A percentile compares a stretch with the other conserved stretches of the same genome.
Evolutionary conservation across 495 filamentous ascomycete genomes (phyloP).

Genomic region (Baudoinia panamericana): DNA sequence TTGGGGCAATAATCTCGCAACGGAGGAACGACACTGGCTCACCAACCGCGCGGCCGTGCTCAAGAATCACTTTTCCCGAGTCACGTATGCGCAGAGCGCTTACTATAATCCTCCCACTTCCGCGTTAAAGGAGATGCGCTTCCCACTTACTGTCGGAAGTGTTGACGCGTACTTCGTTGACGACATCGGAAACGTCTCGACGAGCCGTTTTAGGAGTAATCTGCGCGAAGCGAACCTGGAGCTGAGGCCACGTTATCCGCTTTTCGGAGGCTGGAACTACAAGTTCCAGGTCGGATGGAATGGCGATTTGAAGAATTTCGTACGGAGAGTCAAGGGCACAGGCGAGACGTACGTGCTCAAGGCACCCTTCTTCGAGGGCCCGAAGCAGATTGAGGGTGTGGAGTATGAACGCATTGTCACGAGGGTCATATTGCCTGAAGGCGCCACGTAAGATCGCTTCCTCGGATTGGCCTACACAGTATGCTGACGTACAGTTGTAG

Average conservation of each 20-base stretch:
- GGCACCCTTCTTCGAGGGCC: slow-evolving; percentile 91
- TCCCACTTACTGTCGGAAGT: slow-evolving; percentile 65
- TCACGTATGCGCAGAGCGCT: slow-evolving; percentile 61
- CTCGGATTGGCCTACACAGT: too few species aligned
- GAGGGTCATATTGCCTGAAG: slow-evolving; percentile 78
- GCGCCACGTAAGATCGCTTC: slow-evolving; percentile 72
- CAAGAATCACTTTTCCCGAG: slow-evolving; percentile 70
- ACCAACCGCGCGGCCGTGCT: slow-evolving; percentile 76
- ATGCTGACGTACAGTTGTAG: slow-evolving; percentile 26
- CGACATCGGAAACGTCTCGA: slow-evolving; percentile 94
- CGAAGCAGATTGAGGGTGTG: slow-evolving; percentile 67
- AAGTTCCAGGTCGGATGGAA: slow-evolving; percentile 94
- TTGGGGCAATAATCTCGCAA: slow-evolving; percentile 92
- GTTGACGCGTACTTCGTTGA: slow-evolving; percentile 86
- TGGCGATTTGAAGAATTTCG: slow-evolving; percentile 59
- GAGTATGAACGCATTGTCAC: slow-evolving; percentile 73
- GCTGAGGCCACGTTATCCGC: slow-evolving; percentile 78
- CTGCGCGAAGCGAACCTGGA: slow-evolving; percentile 70
- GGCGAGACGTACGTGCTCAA: slow-evolving; percentile 67
- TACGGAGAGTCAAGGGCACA: slow-evolving; percentile 46
- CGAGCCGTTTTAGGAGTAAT: slow-evolving; percentile 71
- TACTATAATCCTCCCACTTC: slow-evolving; percentile 65
- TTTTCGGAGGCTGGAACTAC: slow-evolving; percentile 97
- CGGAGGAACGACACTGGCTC: slow-evolving; percentile 86
- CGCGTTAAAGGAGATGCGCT: slow-evolving; percentile 68